Conservation (phyloP, 2,329 filamentous ascomycete species). For the Macrophomina tecta region DNA sequence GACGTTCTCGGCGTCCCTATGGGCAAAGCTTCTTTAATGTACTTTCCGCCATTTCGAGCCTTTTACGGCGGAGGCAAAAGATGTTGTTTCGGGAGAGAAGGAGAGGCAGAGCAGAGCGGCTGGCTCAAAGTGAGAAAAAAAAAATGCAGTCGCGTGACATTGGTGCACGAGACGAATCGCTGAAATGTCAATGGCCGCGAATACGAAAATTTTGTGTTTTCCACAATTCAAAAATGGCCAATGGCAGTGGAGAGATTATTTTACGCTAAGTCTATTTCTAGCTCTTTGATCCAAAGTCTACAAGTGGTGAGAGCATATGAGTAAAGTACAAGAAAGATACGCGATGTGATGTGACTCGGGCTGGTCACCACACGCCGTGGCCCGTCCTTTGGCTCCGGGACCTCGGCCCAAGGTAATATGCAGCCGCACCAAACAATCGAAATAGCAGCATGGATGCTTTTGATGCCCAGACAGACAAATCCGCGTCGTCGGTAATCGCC, state of each 20-base stretch:
- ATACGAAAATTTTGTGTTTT: neutral
- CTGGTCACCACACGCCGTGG: neutral
- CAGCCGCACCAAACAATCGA: neutral
- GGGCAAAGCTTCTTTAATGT: neutral
- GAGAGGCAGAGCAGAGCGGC: too few species aligned
- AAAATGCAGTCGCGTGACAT: neutral
- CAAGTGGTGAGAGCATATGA: neutral
- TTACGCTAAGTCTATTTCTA: neutral
- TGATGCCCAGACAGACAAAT: neutral
- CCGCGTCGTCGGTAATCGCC: neutral
- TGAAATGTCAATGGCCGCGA: neutral
- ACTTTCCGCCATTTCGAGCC: neutral
- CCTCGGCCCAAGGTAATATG: neutral
- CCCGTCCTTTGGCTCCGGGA: neutral
- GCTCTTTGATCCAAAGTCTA: neutral
- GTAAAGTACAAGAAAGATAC: neutral
- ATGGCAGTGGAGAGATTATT: neutral
- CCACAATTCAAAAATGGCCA: neutral
- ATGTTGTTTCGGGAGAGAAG: too few species aligned
- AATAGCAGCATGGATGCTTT: neutral
- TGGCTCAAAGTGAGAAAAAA: neutral
- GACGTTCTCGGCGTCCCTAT: neutral
- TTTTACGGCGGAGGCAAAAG: neutral
- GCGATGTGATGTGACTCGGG: conserved; percentile 4
- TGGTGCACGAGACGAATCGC: too few species aligned